Conservation (phyloP, 345 rosid species). For the Cardamine resedifolia region DNA sequence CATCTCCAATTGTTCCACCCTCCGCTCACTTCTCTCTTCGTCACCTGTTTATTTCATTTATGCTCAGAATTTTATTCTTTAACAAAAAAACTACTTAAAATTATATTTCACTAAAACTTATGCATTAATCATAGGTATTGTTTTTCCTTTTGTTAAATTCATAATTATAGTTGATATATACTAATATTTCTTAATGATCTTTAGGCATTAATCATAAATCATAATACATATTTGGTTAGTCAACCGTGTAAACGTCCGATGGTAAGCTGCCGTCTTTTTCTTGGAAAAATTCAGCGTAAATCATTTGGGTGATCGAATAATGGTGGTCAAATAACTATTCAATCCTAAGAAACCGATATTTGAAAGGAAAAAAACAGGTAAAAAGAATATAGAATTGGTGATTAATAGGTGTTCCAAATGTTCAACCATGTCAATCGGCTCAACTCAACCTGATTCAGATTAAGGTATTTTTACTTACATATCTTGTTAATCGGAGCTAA, state of each 20-base stretch:
- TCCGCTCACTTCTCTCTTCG: constrained; percentile 63
- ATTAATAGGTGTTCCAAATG: background rate
- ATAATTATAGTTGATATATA: too few relatives aligned
- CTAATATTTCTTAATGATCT: background rate
- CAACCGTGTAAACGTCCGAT: constrained; percentile 1
- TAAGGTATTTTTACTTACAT: background rate
- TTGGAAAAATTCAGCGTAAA: background rate
- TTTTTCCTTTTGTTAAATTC: too few relatives aligned
- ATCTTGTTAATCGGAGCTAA: background rate
- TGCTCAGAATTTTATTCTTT: background rate
- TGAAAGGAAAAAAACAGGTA: background rate
- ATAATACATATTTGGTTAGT: background rate
- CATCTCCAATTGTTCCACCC: constrained; percentile 79
- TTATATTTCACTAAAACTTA: too few relatives aligned
- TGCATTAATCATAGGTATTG: background rate
- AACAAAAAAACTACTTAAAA: too few relatives aligned
- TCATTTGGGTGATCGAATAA: background rate
- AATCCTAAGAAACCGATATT: background rate
- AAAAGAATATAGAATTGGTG: background rate
- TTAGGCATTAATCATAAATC: background rate
- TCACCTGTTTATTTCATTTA: constrained; percentile 50
- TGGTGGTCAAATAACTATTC: background rate
- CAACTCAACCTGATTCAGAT: background rate
- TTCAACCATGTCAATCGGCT: background rate
- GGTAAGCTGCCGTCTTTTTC: background rate